Base-by-base conservation (phyloP, 352 stramenopile genomes). In the Phytophthora ohioensis region DNA sequence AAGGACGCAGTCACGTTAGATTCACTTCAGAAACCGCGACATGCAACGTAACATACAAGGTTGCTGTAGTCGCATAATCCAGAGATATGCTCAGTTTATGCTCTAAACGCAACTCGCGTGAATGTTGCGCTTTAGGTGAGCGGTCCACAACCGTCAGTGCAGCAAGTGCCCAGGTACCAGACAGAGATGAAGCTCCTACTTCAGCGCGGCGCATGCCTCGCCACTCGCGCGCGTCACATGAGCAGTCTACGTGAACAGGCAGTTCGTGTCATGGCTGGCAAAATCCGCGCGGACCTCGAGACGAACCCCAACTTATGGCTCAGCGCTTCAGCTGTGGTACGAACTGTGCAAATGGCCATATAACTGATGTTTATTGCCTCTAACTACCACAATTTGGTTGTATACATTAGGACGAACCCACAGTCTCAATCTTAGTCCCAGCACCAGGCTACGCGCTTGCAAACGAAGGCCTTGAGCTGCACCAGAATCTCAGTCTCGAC, bases 271-370 rank as follows among this genome's bases (percentile, higher is more conserved):
- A 76, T 90, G 69, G 72, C 82, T 32, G 76, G 69, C 56, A 89
- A 91, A 68, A 72, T 93, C 47, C 81, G 79, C 51, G 67, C 76
- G 6, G 80, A 91, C 61, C 75, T 96, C n/a, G 87, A 94, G 77
- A 81, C 78, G 31, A 96, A 94, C 71, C 77, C 84, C 48, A 91
- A 91, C 62, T 70, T 96, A 36, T 96, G 88, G 88, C 85, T 96
- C 48, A 88, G 88, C 58, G 87, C 79, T 27, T 78, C 79, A 36
- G 87, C 84, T 31, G 85, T 96, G 75, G 88, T 96, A 66, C 58
- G 85, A 83, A 17, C 17, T 56, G 13, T 32, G 21, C 21, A 27
- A 27, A 27, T 27, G 21, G 21, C 1, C 21, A 27, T 27, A 27
- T 27, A 27, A 27, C 21, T 27, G 21, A 27, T 27, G 21, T 27